Evolutionary conservation across 2,329 filamentous ascomycete genomes (phyloP).

Genomic region (Cytospora mali): DNA sequence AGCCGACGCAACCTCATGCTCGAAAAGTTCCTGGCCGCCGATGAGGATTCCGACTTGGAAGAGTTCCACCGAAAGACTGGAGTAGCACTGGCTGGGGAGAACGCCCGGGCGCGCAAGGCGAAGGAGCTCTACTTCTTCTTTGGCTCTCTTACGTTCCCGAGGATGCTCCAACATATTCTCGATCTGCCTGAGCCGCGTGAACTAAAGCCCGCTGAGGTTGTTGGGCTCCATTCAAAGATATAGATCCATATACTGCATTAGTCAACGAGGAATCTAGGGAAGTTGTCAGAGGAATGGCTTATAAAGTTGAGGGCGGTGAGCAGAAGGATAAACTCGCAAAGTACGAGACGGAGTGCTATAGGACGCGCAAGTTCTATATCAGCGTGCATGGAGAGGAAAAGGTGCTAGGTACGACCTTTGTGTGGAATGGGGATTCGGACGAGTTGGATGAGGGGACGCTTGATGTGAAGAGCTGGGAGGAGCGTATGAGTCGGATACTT

Average conservation of each 20-base stretch:
- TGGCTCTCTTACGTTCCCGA: slow-evolving; percentile 2
- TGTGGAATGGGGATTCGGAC: slow-evolving; percentile 3
- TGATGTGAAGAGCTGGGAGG: neutral
- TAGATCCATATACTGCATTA: neutral
- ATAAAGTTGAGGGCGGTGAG: neutral
- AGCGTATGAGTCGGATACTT: too few relatives aligned
- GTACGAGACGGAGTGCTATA: slow-evolving; percentile 4
- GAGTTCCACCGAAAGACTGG: neutral
- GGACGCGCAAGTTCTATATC: neutral
- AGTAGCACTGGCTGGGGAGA: neutral
- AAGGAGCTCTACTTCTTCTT: slow-evolving; percentile 1
- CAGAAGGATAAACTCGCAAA: neutral
- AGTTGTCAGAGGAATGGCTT: neutral
- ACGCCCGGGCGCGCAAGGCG: neutral
- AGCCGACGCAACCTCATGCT: neutral
- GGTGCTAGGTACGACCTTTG: neutral
- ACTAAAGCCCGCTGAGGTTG: slow-evolving; percentile 1
- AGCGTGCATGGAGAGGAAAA: neutral
- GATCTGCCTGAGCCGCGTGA: neutral
- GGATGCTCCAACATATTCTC: slow-evolving; percentile 1
- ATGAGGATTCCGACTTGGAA: too few relatives aligned
- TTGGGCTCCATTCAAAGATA: neutral
- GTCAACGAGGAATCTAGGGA: neutral
- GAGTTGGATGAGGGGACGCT: slow-evolving; percentile 2
- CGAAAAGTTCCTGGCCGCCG: neutral